Conservation (phyloP, 768 basidiomycete species). For the Boletus bicolor region DNA sequence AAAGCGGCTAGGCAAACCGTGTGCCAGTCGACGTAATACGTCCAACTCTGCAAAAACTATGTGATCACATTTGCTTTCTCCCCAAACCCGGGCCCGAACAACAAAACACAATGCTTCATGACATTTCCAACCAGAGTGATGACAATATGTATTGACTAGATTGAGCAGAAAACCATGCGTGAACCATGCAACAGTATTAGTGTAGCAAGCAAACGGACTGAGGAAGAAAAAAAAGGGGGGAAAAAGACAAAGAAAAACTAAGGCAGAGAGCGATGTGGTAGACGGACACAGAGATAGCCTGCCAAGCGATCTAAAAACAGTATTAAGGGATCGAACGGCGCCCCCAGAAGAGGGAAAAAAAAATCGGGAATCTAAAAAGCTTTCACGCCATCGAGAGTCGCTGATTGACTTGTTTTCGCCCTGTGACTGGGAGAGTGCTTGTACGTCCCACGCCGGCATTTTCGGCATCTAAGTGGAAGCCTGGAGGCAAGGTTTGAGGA, state of each 20-base stretch:
- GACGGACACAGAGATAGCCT: conserved; percentile 6
- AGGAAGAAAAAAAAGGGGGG: background rate
- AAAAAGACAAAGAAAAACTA: background rate
- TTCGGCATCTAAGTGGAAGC: conserved; percentile 18
- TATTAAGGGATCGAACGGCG: background rate
- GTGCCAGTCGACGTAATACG: no score
- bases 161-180: conserved; percentile 23
- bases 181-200: conserved; percentile 25
- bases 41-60: no score
- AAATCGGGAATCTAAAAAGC: conserved; percentile 6
- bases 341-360: background rate
- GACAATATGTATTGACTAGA: conserved; percentile 26
- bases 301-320: conserved; percentile 3
- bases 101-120: conserved; percentile 3
- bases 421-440: conserved; percentile 27
- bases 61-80: background rate
- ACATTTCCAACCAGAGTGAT: conserved; percentile 17
- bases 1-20: background rate
- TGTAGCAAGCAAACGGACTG: conserved; percentile 9
- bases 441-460: conserved; percentile 14
- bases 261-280: background rate
- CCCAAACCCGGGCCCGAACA: background rate
- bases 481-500: conserved; percentile 46
- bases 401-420: conserved; percentile 24
- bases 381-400: conserved; percentile 26